Evolutionary conservation across 306 rosid species (phyloP).

Genomic region (Vigna angularis): DNA sequence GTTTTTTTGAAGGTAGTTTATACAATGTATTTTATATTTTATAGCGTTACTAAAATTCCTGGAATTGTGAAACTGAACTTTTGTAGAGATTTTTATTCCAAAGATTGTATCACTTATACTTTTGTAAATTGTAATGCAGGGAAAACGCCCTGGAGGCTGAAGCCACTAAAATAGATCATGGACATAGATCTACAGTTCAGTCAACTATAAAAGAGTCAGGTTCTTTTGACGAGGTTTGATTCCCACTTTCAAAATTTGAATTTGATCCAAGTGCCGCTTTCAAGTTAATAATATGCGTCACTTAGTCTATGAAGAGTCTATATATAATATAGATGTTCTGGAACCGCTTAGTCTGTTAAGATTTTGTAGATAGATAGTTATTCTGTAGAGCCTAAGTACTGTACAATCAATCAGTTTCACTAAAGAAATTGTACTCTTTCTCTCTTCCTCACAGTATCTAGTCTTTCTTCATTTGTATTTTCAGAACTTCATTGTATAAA

Average conservation of each 20-base stretch:
- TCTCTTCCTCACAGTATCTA: no score
- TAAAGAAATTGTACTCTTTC: no score
- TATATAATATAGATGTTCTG: no score
- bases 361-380: no score
- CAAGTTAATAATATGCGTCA: no score
- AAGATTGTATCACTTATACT: conserved; percentile 16
- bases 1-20: conserved; percentile 13
- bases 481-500: no score
- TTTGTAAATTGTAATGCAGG: conserved; percentile 67
- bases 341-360: no score
- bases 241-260: conserved; percentile 27
- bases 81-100: conserved; percentile 29
- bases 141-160: conserved; percentile 55
- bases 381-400: no score
- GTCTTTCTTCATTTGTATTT: no score
- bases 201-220: conserved; percentile 60
- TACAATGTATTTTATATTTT: conserved; percentile 13
- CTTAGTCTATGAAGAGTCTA: not conserved
- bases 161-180: conserved; percentile 47
- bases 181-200: conserved; percentile 52
- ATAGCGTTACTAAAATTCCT: conserved; percentile 13
- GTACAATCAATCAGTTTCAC: no score
- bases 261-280: conserved; percentile 29
- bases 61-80: conserved; percentile 9
- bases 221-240: conserved; percentile 87